phyloP scores from a whole-genome alignment of 139 green algal genomes.

The Trebouxia sp. region DNA sequence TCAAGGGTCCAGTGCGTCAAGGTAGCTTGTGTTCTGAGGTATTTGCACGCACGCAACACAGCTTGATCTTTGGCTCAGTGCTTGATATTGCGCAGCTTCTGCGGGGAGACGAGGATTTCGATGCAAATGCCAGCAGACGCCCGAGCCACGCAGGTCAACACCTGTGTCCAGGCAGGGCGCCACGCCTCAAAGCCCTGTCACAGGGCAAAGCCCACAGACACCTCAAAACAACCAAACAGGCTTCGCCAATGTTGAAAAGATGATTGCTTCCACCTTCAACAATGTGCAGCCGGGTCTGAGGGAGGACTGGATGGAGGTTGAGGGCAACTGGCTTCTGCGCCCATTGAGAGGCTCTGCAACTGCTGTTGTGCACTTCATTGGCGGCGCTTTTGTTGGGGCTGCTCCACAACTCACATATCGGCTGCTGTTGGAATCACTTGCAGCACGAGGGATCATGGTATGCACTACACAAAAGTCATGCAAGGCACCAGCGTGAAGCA shows the following conservation, averaged over 20 bases:
- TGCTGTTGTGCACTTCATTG: slow-evolving; percentile 86
- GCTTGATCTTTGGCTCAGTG: background rate
- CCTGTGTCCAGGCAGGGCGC: background rate
- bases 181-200: background rate
- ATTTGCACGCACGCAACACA: background rate
- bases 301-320: slow-evolving; percentile 63
- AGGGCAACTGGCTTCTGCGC: slow-evolving; percentile 76
- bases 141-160: background rate
- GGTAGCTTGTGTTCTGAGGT: background rate
- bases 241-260: slow-evolving; percentile 8
- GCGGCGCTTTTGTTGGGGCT: slow-evolving; percentile 90
- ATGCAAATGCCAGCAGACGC: background rate
- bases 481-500: too few species aligned
- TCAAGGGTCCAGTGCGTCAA: background rate
- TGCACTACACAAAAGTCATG: background rate
- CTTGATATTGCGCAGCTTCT: background rate
- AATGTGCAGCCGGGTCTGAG: slow-evolving; percentile 28
- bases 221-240: slow-evolving; percentile 1
- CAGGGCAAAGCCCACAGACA: background rate
- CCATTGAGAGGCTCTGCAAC: slow-evolving; percentile 36
- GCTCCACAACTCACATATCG: slow-evolving; percentile 84
- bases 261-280: slow-evolving; percentile 24
- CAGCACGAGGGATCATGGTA: slow-evolving; percentile 68
- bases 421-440: slow-evolving; percentile 78
- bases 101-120: background rate